Evolutionary conservation across 176 grass and related monocot species (phyloP).

Genomic region (Stipa capillata): DNA sequence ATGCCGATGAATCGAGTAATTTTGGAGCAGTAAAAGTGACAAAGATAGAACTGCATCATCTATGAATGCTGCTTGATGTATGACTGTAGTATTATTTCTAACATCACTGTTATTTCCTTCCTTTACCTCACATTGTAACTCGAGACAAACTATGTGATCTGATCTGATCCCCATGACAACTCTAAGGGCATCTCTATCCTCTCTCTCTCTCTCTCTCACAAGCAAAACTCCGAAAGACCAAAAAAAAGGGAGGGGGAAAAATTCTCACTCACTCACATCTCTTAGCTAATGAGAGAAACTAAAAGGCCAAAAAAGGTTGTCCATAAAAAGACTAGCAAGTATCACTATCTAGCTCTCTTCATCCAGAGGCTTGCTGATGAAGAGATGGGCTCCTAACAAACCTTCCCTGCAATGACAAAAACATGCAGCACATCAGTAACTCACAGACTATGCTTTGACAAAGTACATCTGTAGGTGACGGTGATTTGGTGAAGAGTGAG

Average conservation of each 20-base stretch:
- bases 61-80: background rate
- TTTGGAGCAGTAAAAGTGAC: background rate
- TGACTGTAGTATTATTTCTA: conserved; percentile 36
- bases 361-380: conserved; percentile 74
- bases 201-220: conserved; percentile 36
- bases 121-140: conserved; percentile 47
- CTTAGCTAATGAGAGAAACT: conserved; percentile 25
- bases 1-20: background rate
- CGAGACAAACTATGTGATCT: conserved; percentile 39
- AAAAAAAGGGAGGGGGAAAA: background rate
- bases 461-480: background rate
- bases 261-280: conserved; percentile 42
- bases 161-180: conserved; percentile 9
- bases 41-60: background rate
- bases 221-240: conserved; percentile 32
- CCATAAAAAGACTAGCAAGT: conserved; percentile 30
- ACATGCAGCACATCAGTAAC: conserved; percentile 13
- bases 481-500: conserved; percentile 16
- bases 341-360: conserved; percentile 69
- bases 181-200: conserved; percentile 33
- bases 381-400: conserved; percentile 97
- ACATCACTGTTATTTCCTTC: conserved; percentile 52
- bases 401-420: conserved; percentile 59
- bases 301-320: conserved; percentile 28
- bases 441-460: background rate